Evolutionary conservation across 768 basidiomycete species (phyloP), one percentile per base, ranked within the genome.

Genomic region (Stropharia rugosoannulata): DNA sequence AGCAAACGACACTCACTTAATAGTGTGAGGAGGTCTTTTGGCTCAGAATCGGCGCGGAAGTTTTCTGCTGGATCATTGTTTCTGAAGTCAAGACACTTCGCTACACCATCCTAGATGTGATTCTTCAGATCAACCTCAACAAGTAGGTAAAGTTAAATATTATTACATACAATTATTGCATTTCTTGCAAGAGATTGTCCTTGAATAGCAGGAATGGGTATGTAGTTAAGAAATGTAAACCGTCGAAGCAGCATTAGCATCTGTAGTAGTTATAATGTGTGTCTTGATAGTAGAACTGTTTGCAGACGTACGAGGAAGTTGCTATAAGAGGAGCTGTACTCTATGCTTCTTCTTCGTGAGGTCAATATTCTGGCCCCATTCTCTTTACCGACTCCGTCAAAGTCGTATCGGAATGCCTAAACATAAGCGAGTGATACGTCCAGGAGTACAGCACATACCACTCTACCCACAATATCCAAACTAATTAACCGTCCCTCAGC

Each of bases 211-310:
- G 19, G 29, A 7, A 54, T 22, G 9, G 53, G 53, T 12, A 54
- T 11, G 16, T 29, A 19, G 25, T 54, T 54, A 12, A 54, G 9
- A 36, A 54, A 35, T 7, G 42, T 16, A 25, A 54, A 44, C 4
- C 53, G 53, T 8, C 53, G 53, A 18, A 54, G 53, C 22, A 54
- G 44, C 53, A 54, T 54, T 10, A 54, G 36, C 7, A 22, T 44
- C 53, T 54, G 22, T 1, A 22, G 29, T 13, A 13, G 16, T 13
- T 37, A 36, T 3, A 37, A 44, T 44, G 47, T 1, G 41, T 44
- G 19, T 45, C 43, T 22, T 54, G 42, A 46, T 19, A 32, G 19
- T 42, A 42, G 36, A 6, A 35, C 43, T 2, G 4, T 22, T 22
- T 22, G 22, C 22, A 22, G 1, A 22, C 22, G 16, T 22, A 54